Evolutionary conservation across 352 stramenopile genomes (phyloP), one percentile per base, ranked within the genome.

Genomic region (Peronospora farinosa): DNA sequence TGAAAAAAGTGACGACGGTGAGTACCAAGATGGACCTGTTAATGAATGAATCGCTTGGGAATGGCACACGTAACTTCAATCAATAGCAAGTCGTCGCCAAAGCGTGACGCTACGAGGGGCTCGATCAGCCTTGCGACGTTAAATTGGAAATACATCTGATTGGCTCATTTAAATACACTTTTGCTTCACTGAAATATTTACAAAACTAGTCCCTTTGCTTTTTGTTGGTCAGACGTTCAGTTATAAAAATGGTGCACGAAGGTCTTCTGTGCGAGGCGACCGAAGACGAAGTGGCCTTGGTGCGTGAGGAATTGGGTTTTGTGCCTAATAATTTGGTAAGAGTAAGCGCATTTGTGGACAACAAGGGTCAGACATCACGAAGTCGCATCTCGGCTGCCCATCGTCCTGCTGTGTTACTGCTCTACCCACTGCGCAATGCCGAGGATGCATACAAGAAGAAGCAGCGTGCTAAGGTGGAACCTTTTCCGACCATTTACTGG

Each of bases 401-500:
- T 15, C 57, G 47, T 17, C 63, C 73, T 1, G 64, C 67, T 9
- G 69, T 78, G 40, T 51, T 84, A 16, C 54, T 80, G 56, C 62
- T 86, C 43, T 78, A 85, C 45, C 73, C 78, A 19, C 39, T 89
- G 60, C 64, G 71, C 21, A 78, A 74, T 41, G 63, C 58, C 33
- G 69, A 78, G 44, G 41, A 65, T 31, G 72, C 68, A 15, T 80
- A 85, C 67, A 85, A 85, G 60, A 74, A 68, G 54, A 66, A 79
- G 17, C 70, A 85, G 31, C 67, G 74, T 3, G 66, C 60, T 25
- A 70, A 63, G 23, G 60, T 82, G 27, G 71, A 86, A 46, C 75
- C 75, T 0, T 86, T 86, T 51, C 75, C 75, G 21, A 86, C 75
- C 25, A 78, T 80, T 30, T 86, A 83, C 51, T 86, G 75, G 75